These are phyloP conservation scores for Cerioporus squamosus DNA, from an alignment of 1,284 basidiomycete genomes.

Conservation along the genomic window DNA sequence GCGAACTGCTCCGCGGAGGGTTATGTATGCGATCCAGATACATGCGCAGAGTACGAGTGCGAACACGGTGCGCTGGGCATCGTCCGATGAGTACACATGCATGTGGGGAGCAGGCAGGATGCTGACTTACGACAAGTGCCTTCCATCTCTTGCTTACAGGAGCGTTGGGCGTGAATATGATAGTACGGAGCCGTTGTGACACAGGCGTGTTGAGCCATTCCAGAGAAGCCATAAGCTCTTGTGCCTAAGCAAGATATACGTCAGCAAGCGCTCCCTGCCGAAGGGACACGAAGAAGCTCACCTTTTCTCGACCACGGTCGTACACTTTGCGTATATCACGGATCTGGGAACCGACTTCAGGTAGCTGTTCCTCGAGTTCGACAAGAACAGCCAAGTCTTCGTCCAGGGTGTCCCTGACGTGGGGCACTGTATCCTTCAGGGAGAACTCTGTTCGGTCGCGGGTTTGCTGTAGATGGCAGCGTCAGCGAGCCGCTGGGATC, in stretches of 20 bases:
- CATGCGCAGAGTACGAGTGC: slow-evolving; percentile 56
- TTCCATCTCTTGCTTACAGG: slow-evolving; percentile 74
- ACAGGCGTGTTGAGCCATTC: slow-evolving; percentile 77
- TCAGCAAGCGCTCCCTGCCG: not conserved
- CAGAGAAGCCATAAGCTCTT: slow-evolving; percentile 59
- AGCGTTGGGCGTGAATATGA: slow-evolving; percentile 69
- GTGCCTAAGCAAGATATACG: slow-evolving; percentile 47
- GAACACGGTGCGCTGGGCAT: slow-evolving; percentile 52
- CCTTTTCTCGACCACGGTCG: slow-evolving; percentile 71
- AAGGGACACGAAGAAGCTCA: slow-evolving; percentile 26
- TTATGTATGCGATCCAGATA: slow-evolving; percentile 63
- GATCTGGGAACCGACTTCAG: slow-evolving; percentile 62
- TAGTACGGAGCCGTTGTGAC: slow-evolving; percentile 69
- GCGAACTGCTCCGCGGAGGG: slow-evolving; percentile 63
- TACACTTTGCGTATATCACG: slow-evolving; percentile 62
- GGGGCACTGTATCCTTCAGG: slow-evolving; percentile 58
- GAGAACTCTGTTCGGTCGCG: slow-evolving; percentile 60
- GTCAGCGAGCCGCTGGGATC: not conserved
- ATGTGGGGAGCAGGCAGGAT: not conserved
- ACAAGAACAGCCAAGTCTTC: slow-evolving; percentile 56
- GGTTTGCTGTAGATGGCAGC: slow-evolving; percentile 50
- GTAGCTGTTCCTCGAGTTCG: slow-evolving; percentile 57
- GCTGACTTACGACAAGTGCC: slow-evolving; percentile 44
- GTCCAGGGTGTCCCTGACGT: slow-evolving; percentile 59
- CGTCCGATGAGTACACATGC: not conserved